Conservation (phyloP, 805 yeast species). For the Myxozyma melibiosi region DNA sequence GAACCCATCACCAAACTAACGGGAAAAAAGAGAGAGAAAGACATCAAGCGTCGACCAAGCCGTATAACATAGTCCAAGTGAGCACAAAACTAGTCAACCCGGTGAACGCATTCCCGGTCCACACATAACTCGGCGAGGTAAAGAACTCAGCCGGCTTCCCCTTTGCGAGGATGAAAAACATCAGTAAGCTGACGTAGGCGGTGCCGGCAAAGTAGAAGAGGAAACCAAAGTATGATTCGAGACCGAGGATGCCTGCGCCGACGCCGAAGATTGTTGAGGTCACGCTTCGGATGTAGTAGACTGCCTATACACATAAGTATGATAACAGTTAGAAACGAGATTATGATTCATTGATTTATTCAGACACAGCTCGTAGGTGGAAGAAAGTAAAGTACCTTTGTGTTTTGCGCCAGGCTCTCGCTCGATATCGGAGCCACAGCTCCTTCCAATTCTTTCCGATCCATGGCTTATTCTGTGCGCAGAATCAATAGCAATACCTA, state of each 20-base stretch:
- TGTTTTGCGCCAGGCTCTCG: slow-evolving; percentile 24
- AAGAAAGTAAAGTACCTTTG: slow-evolving; percentile 13
- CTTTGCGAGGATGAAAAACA: slow-evolving; percentile 42
- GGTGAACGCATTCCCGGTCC: slow-evolving; percentile 50
- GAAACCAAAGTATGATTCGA: slow-evolving; percentile 32
- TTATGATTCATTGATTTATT: not conserved
- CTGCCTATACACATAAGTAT: slow-evolving; percentile 8
- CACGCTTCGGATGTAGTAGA: slow-evolving; percentile 30
- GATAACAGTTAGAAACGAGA: not conserved
- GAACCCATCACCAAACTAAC: too few relatives aligned
- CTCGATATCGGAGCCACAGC: slow-evolving; percentile 24
- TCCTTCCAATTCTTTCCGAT: slow-evolving; percentile 15
- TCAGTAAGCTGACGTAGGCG: slow-evolving; percentile 13
- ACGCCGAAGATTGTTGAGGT: slow-evolving; percentile 32
- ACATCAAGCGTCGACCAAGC: slow-evolving; percentile 28
- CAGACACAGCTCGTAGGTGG: too few relatives aligned
- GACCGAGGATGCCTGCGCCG: slow-evolving; percentile 33
- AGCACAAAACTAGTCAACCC: slow-evolving; percentile 56
- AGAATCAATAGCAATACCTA: not conserved
- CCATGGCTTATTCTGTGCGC: slow-evolving; percentile 14
- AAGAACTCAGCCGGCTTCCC: slow-evolving; percentile 46
- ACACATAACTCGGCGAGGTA: slow-evolving; percentile 46
- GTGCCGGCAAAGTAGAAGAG: slow-evolving; percentile 35
- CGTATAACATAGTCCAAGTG: slow-evolving; percentile 58
- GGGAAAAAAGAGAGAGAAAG: too few relatives aligned